Conservation (phyloP, 768 basidiomycete genomes). For the Pholiota molesta region DNA sequence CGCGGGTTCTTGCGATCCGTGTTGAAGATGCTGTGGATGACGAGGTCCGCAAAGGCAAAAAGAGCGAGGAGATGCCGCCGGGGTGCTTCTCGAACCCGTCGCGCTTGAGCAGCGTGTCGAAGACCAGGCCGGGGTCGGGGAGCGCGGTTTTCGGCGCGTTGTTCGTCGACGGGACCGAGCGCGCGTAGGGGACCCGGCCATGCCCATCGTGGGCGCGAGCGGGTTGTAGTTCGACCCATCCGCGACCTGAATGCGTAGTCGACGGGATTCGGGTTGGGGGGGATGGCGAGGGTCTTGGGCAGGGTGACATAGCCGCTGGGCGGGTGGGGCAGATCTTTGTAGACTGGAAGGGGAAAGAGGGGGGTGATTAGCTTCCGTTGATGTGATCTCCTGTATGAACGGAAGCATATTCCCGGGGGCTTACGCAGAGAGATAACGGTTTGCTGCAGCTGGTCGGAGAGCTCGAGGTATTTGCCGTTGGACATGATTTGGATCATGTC, state of each 20-base stretch:
- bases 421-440: conserved; percentile 57
- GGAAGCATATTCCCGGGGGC: conserved; percentile 27
- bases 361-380: conserved; percentile 17
- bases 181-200: conserved; percentile 67
- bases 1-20: conserved; percentile 49
- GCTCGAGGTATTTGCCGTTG: conserved; percentile 34
- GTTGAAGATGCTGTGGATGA: conserved; percentile 77
- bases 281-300: conserved; percentile 17
- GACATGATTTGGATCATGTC: conserved; percentile 63
- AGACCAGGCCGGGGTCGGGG: conserved; percentile 69
- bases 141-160: conserved; percentile 46
- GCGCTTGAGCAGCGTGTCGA: conserved; percentile 66
- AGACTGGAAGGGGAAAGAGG: conserved; percentile 46
- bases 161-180: conserved; percentile 57
- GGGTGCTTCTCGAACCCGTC: conserved; percentile 57
- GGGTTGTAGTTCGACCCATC: conserved; percentile 68
- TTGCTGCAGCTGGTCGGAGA: conserved; percentile 47
- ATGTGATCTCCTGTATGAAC: background rate
- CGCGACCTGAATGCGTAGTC: conserved; percentile 59
- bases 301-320: conserved; percentile 53
- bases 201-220: conserved; percentile 55
- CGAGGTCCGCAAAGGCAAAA: conserved; percentile 81
- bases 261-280: conserved; percentile 19
- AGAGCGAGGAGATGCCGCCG: conserved; percentile 69
- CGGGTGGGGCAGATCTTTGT: conserved; percentile 81